phyloP scores from a whole-genome alignment of 2,329 filamentous ascomycete genomes.

The Alternaria sp. region DNA sequence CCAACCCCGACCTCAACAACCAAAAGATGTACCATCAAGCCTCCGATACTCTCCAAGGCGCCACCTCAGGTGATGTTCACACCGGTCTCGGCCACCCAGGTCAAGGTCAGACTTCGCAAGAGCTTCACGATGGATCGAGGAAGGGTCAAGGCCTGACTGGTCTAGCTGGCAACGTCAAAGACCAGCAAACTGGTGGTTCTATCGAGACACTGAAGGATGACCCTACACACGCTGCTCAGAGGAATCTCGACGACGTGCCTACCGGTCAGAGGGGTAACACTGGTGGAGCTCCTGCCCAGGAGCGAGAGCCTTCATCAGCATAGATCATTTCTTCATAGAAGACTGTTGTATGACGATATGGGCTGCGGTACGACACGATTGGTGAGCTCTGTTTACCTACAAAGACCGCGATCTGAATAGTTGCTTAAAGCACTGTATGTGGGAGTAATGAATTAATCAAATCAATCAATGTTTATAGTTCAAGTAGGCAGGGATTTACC shows the following conservation, averaged over 20 bases:
- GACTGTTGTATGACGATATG: neutral
- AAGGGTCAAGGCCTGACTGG: constrained; percentile 58
- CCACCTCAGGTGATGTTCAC: constrained; percentile 64
- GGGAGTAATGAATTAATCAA: neutral
- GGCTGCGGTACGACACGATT: neutral
- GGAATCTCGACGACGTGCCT: constrained; percentile 50
- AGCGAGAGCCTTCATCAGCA: constrained; percentile 38
- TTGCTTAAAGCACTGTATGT: neutral
- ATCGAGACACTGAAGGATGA: constrained; percentile 39
- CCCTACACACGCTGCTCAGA: constrained; percentile 48
- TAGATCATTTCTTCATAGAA: neutral
- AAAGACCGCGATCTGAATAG: no score
- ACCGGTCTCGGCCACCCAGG: constrained; percentile 63
- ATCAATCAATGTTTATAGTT: neutral
- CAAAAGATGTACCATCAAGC: constrained; percentile 56
- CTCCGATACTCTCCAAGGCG: constrained; percentile 58
- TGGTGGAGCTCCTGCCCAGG: constrained; percentile 46
- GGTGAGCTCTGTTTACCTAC: neutral
- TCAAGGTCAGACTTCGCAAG: constrained; percentile 58
- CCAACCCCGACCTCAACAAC: constrained; percentile 56
- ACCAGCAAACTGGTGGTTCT: constrained; percentile 19
- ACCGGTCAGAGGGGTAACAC: constrained; percentile 45
- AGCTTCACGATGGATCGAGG: constrained; percentile 59
- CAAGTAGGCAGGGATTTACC: no score
- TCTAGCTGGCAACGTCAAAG: constrained; percentile 39